Base-by-base conservation (phyloP, 2,329 filamentous ascomycete genomes). In the Colletotrichum incanum region DNA sequence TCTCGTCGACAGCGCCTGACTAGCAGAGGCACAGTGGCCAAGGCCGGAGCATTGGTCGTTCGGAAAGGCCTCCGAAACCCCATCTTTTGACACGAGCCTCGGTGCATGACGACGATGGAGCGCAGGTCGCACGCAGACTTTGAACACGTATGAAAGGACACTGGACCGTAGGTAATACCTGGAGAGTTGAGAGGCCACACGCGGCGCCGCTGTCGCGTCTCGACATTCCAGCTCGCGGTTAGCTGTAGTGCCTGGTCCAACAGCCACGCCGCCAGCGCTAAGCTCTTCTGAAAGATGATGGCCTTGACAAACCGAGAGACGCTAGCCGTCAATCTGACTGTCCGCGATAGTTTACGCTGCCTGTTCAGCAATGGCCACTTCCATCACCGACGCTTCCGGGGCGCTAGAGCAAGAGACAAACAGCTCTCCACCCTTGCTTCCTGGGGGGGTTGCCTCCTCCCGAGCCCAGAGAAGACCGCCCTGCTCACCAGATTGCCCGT, bases 361-460 rank as follows among this genome's bases (percentile, higher is more conserved):
- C 69, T 9, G 56, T 39, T n/a, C 39, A n/a, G 43, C 45, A 34
- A 64, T 52, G 65, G 6, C 34, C 47, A 54, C 34, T 39, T 39
- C 34, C 34, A 69, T 60, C 20, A 69, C 69, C 69, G 65, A 69
- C 54, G 41, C 69, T 59, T 72, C 69, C 65, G 69, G 54, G n/a
- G 59, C 56, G 28, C 34, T 58, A 16, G n/a, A 26, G 14, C 54
- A 56, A 54, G 50, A 16, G 34, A 58, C 59, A 45, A 58, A 43
- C 50, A 23, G 14, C 23, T 54, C 37, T 47, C 65, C 41, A 62
- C 39, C 56, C 39, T 67, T 28, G 47, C 49, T 41, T 26, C 23
- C 49, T 31, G 12, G 56, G n/a, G 49, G n/a, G 12, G 14, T 28
- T 62, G 65, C 39, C 64, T 66, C 39, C 34, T 37, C 26, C 11